These are phyloP conservation scores for Backusella tuberculispora DNA, from an alignment of 192 early-diverging fungal genomes.

Conservation along the genomic window DNA sequence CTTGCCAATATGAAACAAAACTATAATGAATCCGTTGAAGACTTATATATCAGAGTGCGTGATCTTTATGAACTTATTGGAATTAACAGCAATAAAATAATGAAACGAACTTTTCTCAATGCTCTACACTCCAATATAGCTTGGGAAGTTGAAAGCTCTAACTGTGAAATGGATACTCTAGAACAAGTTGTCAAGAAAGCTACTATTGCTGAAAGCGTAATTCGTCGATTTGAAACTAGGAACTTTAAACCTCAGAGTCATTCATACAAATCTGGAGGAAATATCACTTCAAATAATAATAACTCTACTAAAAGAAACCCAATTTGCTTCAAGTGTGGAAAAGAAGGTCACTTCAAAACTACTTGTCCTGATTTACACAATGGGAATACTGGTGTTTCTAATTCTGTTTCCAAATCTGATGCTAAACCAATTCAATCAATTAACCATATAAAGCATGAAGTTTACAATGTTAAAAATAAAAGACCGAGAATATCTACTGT, in stretches of 20 bases:
- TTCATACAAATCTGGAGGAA: not conserved
- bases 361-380: not conserved
- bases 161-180: not conserved
- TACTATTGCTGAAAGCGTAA: not conserved
- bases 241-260: no score
- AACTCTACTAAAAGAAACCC: not conserved
- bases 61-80: not conserved
- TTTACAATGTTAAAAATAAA: not conserved
- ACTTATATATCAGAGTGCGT: not conserved
- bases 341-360: constrained; percentile 10
- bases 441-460: no score
- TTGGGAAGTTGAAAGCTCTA: not conserved
- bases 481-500: not conserved
- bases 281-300: not conserved
- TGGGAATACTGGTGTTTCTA: no score
- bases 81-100: not conserved
- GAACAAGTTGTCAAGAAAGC: not conserved
- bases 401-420: not conserved
- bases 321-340: constrained; percentile 9
- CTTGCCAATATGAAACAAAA: not conserved
- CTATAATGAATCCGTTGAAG: not conserved
- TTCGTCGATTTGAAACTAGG: no score
- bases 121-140: constrained; percentile 9
- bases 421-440: not conserved
- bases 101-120: not conserved